A percentile compares a stretch with the other conserved stretches of the same genome.
Conservation (phyloP, 2,329 filamentous ascomycete genomes). For the Phialophora verrucosa region DNA sequence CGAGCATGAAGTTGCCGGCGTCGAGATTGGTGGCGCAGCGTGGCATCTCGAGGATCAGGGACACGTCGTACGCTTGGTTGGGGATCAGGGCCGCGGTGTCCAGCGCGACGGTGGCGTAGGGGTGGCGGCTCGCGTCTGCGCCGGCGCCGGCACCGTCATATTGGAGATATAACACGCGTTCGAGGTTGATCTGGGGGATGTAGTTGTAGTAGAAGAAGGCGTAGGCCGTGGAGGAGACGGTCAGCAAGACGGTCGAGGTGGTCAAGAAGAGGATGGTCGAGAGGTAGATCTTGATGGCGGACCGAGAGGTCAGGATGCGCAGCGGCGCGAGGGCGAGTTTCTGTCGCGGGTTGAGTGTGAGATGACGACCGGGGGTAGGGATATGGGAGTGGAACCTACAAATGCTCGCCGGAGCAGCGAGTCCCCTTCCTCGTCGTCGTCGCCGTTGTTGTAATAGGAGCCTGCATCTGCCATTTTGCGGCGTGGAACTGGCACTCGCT, state of each 20-base stretch:
- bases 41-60: constrained; percentile 75
- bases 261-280: constrained; percentile 61
- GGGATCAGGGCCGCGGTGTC: constrained; percentile 61
- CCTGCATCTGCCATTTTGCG: constrained; percentile 21
- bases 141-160: constrained; percentile 50
- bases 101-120: constrained; percentile 60
- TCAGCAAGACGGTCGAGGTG: constrained; percentile 62
- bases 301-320: constrained; percentile 62
- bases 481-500: neutral
- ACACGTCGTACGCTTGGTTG: constrained; percentile 83
- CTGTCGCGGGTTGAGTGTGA: constrained; percentile 46
- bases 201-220: constrained; percentile 71
- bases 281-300: constrained; percentile 69
- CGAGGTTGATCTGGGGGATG: constrained; percentile 69
- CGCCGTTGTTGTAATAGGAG: neutral
- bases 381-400: constrained; percentile 13
- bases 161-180: constrained; percentile 68
- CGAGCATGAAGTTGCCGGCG: constrained; percentile 93
- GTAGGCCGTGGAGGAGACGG: constrained; percentile 66
- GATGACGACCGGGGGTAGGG: neutral
- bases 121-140: constrained; percentile 40
- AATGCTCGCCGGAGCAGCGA: constrained; percentile 26
- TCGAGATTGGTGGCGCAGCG: constrained; percentile 75
- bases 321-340: constrained; percentile 60
- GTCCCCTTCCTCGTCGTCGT: constrained; percentile 16